phyloP scores from a whole-genome alignment of 257 asterid species.

The Haberlea rhodopensis region DNA sequence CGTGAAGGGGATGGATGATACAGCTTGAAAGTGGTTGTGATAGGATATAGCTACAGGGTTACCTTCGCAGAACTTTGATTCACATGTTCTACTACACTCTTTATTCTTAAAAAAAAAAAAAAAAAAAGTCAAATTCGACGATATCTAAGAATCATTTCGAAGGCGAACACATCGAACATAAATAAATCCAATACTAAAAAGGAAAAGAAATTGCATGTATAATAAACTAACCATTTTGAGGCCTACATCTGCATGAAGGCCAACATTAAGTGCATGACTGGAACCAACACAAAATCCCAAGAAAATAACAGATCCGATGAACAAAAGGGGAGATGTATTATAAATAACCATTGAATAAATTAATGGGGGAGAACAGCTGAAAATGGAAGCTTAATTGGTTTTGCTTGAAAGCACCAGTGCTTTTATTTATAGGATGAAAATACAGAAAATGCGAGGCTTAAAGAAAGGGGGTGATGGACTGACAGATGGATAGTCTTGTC shows the following conservation, averaged over 20 bases:
- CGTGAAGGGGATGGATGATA: too few relatives aligned
- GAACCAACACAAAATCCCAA: slow-evolving; percentile 29
- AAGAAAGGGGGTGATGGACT: neutral
- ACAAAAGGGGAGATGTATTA: slow-evolving; percentile 31
- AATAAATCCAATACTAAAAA: neutral
- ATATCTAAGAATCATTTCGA: neutral
- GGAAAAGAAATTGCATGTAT: neutral
- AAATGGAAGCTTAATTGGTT: slow-evolving; percentile 37
- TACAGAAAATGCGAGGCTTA: slow-evolving; percentile 27
- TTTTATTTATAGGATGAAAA: slow-evolving; percentile 35
- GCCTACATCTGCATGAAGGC: slow-evolving; percentile 45
- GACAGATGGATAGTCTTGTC: slow-evolving; percentile 28
- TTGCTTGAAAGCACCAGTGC: slow-evolving; percentile 25
- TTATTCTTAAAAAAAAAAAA: slow-evolving; percentile 40
- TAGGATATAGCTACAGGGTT: neutral
- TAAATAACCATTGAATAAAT: slow-evolving; percentile 26
- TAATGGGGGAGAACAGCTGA: slow-evolving; percentile 31
- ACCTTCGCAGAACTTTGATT: slow-evolving; percentile 87
- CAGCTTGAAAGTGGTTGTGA: neutral
- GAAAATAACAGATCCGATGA: slow-evolving; percentile 15
- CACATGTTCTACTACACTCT: slow-evolving; percentile 85
- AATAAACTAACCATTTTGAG: slow-evolving; percentile 40
- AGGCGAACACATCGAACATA: neutral
- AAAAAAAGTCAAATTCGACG: neutral
- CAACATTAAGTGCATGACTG: slow-evolving; percentile 49